Evolutionary conservation across 345 rosid genomes (phyloP).

Genomic region (Bruguiera parviflora): DNA sequence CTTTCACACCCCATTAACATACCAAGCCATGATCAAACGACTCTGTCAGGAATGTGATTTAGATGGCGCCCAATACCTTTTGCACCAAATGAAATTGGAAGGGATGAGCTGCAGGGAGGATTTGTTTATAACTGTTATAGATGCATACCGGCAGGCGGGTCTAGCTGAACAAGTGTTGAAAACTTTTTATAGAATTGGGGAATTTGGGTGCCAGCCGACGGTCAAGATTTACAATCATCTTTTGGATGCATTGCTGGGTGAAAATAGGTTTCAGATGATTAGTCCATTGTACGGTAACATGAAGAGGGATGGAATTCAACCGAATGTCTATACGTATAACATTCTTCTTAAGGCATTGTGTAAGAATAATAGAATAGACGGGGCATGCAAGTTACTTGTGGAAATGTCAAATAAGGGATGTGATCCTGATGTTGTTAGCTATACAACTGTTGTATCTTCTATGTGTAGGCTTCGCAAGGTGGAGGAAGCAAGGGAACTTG

Average conservation of each 20-base stretch:
- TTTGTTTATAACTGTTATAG: slow-evolving; percentile 57
- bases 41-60: slow-evolving; percentile 48
- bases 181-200: slow-evolving; percentile 67
- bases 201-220: slow-evolving; percentile 70
- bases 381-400: slow-evolving; percentile 62
- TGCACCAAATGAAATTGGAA: slow-evolving; percentile 91
- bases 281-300: slow-evolving; percentile 58
- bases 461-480: slow-evolving; percentile 69
- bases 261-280: slow-evolving; percentile 67
- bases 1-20: slow-evolving; percentile 65
- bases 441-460: slow-evolving; percentile 64
- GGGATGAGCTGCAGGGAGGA: slow-evolving; percentile 62
- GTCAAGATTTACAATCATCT: slow-evolving; percentile 81
- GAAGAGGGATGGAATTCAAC: slow-evolving; percentile 82
- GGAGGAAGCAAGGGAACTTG: slow-evolving; percentile 65
- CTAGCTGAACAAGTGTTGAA: slow-evolving; percentile 72
- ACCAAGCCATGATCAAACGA: slow-evolving; percentile 57
- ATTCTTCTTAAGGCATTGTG: slow-evolving; percentile 83
- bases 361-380: slow-evolving; percentile 70
- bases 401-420: slow-evolving; percentile 72
- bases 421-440: slow-evolving; percentile 77
- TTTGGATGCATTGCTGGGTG: slow-evolving; percentile 69
- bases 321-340: slow-evolving; percentile 76
- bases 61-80: slow-evolving; percentile 70
- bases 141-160: slow-evolving; percentile 45